Conservation (phyloP, 768 basidiomycete genomes). For the Macrolepiota dolichaula region DNA sequence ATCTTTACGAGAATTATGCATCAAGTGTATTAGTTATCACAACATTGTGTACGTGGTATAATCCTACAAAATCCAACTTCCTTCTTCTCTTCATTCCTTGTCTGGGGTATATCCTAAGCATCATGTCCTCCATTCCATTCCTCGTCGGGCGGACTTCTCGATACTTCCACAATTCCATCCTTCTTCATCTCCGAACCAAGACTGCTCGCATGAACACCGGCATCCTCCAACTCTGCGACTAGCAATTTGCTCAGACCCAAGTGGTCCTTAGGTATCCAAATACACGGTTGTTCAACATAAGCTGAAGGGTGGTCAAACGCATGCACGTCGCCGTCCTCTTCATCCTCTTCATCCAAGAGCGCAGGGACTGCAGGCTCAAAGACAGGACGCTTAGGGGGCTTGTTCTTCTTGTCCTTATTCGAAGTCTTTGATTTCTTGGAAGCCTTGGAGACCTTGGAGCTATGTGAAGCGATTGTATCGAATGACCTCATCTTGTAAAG, state of each 20-base stretch:
- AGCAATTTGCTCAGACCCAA: slow-evolving; percentile 39
- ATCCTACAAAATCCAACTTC: not conserved
- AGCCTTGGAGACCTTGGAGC: slow-evolving; percentile 10
- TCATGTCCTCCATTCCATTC: slow-evolving; percentile 38
- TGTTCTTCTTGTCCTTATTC: slow-evolving; percentile 13
- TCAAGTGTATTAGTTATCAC: not conserved
- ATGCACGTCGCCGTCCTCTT: slow-evolving; percentile 33
- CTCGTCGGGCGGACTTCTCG: slow-evolving; percentile 42
- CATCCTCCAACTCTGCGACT: slow-evolving; percentile 31
- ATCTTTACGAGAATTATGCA: not conserved
- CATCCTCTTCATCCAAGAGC: slow-evolving; percentile 25
- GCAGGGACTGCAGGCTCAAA: slow-evolving; percentile 30
- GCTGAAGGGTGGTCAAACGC: slow-evolving; percentile 48
- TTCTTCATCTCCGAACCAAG: slow-evolving; percentile 41
- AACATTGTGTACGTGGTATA: not conserved
- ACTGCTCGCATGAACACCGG: slow-evolving; percentile 41
- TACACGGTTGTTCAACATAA: slow-evolving; percentile 42
- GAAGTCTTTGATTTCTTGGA: slow-evolving; percentile 17
- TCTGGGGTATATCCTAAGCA: slow-evolving; percentile 16
- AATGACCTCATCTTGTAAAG: slow-evolving; percentile 8
- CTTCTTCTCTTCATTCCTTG: no score
- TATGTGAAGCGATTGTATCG: slow-evolving; percentile 1
- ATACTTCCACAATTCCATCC: slow-evolving; percentile 41
- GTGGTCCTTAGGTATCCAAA: slow-evolving; percentile 42
- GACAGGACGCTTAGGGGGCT: slow-evolving; percentile 11